phyloP scores from a whole-genome alignment of 805 yeast species.

The Candida sonorensis region DNA sequence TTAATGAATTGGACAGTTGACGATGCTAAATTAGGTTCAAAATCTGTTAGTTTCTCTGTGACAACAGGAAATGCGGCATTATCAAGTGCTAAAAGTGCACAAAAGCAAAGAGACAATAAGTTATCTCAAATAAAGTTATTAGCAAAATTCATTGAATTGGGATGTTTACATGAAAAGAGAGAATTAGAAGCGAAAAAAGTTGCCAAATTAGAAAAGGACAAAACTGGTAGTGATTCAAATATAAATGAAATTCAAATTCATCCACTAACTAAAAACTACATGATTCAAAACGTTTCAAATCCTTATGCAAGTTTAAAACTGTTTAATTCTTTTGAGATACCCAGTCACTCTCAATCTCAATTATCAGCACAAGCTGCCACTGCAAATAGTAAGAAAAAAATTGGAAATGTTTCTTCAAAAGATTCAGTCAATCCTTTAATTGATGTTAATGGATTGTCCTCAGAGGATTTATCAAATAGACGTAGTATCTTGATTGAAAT shows the following conservation, averaged over 20 bases:
- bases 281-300: conserved; percentile 49
- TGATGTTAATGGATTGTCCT: conserved; percentile 39
- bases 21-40: conserved; percentile 14
- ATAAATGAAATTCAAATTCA: conserved; percentile 28
- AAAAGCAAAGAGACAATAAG: conserved; percentile 28
- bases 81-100: conserved; percentile 14
- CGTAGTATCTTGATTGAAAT: conserved; percentile 45
- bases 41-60: conserved; percentile 20
- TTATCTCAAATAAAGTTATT: conserved; percentile 35
- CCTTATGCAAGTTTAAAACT: conserved; percentile 62
- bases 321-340: conserved; percentile 34
- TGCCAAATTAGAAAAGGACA: too few relatives aligned
- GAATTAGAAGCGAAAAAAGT: conserved; percentile 1
- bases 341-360: conserved; percentile 3
- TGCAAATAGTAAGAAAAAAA: not conserved
- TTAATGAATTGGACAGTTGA: conserved; percentile 67
- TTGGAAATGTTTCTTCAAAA: not conserved
- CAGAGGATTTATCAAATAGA: conserved; percentile 59
- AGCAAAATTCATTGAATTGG: conserved; percentile 18
- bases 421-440: conserved; percentile 10
- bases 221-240: not conserved
- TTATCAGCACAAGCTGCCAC: conserved; percentile 2
- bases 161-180: conserved; percentile 17
- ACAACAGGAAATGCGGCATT: conserved; percentile 17
- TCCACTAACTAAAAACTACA: conserved; percentile 43